Conservation (phyloP, 2,329 filamentous ascomycete genomes). For the Microdochium paspali region DNA sequence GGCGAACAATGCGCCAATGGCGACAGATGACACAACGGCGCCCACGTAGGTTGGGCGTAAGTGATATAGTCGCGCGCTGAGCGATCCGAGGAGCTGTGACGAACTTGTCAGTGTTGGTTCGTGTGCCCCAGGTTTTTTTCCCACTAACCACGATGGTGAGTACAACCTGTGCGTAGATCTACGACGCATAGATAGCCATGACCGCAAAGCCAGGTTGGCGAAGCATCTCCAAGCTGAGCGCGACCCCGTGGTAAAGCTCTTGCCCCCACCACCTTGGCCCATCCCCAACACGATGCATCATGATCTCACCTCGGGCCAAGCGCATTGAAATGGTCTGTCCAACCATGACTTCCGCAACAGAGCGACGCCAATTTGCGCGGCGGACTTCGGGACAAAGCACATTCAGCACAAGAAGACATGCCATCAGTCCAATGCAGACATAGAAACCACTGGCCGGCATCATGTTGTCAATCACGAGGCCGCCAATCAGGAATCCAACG, state of each 20-base stretch:
- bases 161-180: slow-evolving; percentile 71
- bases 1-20: slow-evolving; percentile 59
- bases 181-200: slow-evolving; percentile 62
- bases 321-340: slow-evolving; percentile 43
- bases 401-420: slow-evolving; percentile 57
- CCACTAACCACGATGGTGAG: slow-evolving; percentile 50
- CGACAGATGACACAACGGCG: slow-evolving; percentile 54
- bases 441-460: slow-evolving; percentile 70
- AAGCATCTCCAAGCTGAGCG: slow-evolving; percentile 61
- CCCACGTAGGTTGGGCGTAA: slow-evolving; percentile 58
- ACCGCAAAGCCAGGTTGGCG: slow-evolving; percentile 65
- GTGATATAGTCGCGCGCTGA: slow-evolving; percentile 60
- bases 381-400: slow-evolving; percentile 64
- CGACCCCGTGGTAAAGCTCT: slow-evolving; percentile 62
- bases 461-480: slow-evolving; percentile 54
- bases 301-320: slow-evolving; percentile 64
- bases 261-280: slow-evolving; percentile 71
- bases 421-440: slow-evolving; percentile 58
- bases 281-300: slow-evolving; percentile 63
- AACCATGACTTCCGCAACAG: slow-evolving; percentile 53
- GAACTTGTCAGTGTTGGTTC: background rate
- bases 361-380: slow-evolving; percentile 57
- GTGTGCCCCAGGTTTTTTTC: background rate
- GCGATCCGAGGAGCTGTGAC: slow-evolving; percentile 50
- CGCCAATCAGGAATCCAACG: slow-evolving; percentile 63